Base-by-base conservation (phyloP, 345 rosid species). In the Cardiospermum halicacabum region DNA sequence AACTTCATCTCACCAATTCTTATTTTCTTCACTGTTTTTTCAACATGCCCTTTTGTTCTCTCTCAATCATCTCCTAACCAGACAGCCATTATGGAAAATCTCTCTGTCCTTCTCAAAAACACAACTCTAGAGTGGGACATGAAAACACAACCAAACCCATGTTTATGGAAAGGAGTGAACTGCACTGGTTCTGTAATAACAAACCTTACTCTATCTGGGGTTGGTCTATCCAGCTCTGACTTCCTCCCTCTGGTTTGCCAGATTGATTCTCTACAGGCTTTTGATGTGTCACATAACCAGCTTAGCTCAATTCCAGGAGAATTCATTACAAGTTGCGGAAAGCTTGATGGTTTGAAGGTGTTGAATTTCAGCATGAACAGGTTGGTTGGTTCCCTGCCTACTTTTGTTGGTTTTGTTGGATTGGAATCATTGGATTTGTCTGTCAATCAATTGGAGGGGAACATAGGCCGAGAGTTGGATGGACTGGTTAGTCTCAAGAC, bases 341-440 rank as follows among this genome's bases (percentile, higher is more conserved):
- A 31, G 65, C 76, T 85, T 15, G 50, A 24, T 54, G 84, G 76
- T 57, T 68, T 88, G 11, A 83, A 72, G 78, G 13, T 53, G 62
- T 65, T 87, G 73, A 83, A 87, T 69, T 76, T 84, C 68, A 84
- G 96, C 71, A 54, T 2, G 15, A 92, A 78, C 77, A 16, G 1
- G 26, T 55, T 87, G 65, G 56, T 0, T 56, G 78, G 68, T 78
- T 27, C 73, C 67, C 72, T 79, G 73, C 91, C 88, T 65, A 21
- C 48, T 70, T 85, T 89, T 63, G 28, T 30, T 27, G 74, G 74
- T 16, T 89, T 89, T 68, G 45, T 26, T 54, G 84, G 77, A 58
- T 77, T 89, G 53, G 82, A 83, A 57, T 53, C 11, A 56, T 72
- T 92, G 63, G 95, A 92, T 74, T 67, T 89, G 58, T 79, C 98